phyloP scores from a whole-genome alignment of 2,329 filamentous ascomycete genomes.

The Venturia aucupariae region DNA sequence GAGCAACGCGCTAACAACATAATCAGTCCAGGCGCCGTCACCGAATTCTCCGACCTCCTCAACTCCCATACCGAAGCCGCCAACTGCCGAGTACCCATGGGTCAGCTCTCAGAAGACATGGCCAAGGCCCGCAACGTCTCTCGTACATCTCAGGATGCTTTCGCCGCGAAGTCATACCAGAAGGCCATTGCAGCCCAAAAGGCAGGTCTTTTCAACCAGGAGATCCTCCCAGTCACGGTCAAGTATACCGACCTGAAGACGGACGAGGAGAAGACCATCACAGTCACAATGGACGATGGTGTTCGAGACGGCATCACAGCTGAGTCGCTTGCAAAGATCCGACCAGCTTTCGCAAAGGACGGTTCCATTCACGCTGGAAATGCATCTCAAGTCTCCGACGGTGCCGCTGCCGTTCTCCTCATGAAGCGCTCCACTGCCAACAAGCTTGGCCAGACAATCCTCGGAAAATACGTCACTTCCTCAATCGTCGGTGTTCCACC shows the following conservation, averaged over 20 bases:
- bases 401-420: constrained; percentile 85
- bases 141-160: constrained; percentile 74
- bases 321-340: constrained; percentile 85
- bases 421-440: constrained; percentile 93
- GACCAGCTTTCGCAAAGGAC: constrained; percentile 80
- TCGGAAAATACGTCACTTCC: constrained; percentile 86
- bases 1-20: constrained; percentile 4
- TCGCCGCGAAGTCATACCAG: constrained; percentile 85
- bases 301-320: constrained; percentile 75
- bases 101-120: constrained; percentile 87
- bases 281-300: constrained; percentile 79
- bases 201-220: constrained; percentile 81
- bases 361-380: constrained; percentile 95
- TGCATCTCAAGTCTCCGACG: constrained; percentile 86
- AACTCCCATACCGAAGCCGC: constrained; percentile 71
- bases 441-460: constrained; percentile 74
- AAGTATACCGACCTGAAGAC: constrained; percentile 87
- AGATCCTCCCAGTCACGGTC: constrained; percentile 80
- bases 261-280: constrained; percentile 73
- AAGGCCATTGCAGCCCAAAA: constrained; percentile 82
- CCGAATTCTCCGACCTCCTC: constrained; percentile 85
- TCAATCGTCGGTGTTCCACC: constrained; percentile 83
- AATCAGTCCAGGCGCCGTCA: constrained; percentile 65
- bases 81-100: constrained; percentile 98
- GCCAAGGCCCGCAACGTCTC: constrained; percentile 70